phyloP scores from a whole-genome alignment of 1,284 basidiomycete genomes.

The Stereum hirsutum region DNA sequence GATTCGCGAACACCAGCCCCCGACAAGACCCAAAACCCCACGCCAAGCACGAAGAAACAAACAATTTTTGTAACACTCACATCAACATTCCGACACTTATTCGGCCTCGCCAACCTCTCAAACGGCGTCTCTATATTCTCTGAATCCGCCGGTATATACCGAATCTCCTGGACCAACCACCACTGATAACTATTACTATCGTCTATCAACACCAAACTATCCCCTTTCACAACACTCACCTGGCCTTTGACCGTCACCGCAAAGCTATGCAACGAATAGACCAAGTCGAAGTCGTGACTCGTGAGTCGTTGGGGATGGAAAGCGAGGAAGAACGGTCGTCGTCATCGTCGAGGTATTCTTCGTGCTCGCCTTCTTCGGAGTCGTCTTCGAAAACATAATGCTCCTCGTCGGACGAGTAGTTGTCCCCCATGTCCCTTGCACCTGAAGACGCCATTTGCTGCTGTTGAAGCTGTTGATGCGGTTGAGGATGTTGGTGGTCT shows the following conservation, averaged over 20 bases:
- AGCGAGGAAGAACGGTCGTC: constrained; percentile 75
- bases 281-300: constrained; percentile 85
- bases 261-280: constrained; percentile 88
- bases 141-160: constrained; percentile 99
- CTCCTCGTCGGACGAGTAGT: constrained; percentile 53
- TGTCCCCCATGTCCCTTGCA: no score
- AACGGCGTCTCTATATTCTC: constrained; percentile 99
- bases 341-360: constrained; percentile 60
- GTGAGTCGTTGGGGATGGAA: constrained; percentile 84
- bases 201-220: constrained; percentile 89
- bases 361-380: constrained; percentile 59
- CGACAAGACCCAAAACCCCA: no score
- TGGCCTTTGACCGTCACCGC: constrained; percentile 94
- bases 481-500: constrained; percentile 31
- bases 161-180: constrained; percentile 97
- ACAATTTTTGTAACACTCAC: no score
- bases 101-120: constrained; percentile 89
- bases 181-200: constrained; percentile 98
- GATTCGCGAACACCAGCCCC: no score
- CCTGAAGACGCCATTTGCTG: no score
- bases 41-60: constrained; percentile 1
- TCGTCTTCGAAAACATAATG: constrained; percentile 74
- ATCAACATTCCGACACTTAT: constrained; percentile 97
- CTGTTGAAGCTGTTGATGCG: no score
- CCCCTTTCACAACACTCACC: constrained; percentile 93